Conservation (phyloP, 2,329 filamentous ascomycete species). For the Shiraia bambusicola region DNA sequence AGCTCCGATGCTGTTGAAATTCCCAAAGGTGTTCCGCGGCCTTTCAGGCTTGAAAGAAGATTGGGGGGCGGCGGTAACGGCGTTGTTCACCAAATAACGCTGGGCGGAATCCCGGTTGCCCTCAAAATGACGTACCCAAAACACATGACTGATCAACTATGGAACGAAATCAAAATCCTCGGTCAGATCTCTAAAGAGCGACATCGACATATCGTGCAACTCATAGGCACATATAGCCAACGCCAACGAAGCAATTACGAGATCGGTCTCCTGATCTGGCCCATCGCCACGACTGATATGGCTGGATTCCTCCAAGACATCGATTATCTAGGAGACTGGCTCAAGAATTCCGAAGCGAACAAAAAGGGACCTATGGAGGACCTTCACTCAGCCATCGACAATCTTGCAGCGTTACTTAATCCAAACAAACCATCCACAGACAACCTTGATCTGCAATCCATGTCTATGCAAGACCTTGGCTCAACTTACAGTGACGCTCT, state of each 20-base stretch:
- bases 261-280: constrained; percentile 22
- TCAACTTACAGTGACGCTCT: too few relatives aligned
- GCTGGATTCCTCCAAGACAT: constrained; percentile 6
- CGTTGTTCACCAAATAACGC: constrained; percentile 19
- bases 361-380: background rate
- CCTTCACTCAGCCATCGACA: background rate
- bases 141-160: constrained; percentile 4
- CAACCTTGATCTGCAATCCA: background rate
- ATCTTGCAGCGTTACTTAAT: background rate
- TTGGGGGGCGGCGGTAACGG: constrained; percentile 26
- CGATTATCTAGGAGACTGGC: background rate
- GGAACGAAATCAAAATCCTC: constrained; percentile 26
- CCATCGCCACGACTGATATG: constrained; percentile 24
- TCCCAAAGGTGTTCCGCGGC: background rate
- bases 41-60: constrained; percentile 12
- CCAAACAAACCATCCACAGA: background rate
- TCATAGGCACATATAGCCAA: constrained; percentile 25
- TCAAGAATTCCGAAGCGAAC: too few relatives aligned
- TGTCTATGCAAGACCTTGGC: background rate
- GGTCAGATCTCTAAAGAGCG: constrained; percentile 14
- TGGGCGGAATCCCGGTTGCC: constrained; percentile 17
- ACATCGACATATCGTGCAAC: constrained; percentile 22
- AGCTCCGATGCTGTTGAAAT: too few relatives aligned
- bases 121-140: constrained; percentile 18
- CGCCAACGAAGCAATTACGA: constrained; percentile 5